These are phyloP conservation scores for Pluteus cervinus DNA, from an alignment of 768 basidiomycete genomes.

Conservation along the genomic window DNA sequence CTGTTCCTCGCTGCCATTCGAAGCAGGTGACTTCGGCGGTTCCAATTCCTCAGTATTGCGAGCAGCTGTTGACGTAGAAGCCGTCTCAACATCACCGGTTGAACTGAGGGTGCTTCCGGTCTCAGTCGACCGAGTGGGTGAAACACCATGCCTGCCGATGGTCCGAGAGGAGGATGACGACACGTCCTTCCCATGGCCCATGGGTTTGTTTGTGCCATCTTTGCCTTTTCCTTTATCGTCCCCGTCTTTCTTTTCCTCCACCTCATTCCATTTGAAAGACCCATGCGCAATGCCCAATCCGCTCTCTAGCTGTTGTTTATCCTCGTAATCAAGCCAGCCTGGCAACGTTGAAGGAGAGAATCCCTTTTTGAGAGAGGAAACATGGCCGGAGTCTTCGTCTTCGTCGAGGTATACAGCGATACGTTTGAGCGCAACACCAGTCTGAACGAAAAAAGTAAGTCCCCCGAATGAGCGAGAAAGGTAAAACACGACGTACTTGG, in stretches of 20 bases:
- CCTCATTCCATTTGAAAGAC: slow-evolving; percentile 58
- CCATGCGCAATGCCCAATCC: slow-evolving; percentile 56
- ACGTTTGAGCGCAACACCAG: slow-evolving; percentile 59
- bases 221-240: slow-evolving; percentile 10
- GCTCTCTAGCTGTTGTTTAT: slow-evolving; percentile 25
- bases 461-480: neutral
- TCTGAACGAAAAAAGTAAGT: slow-evolving; percentile 22
- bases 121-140: too few species aligned
- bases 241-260: slow-evolving; percentile 23
- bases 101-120: too few species aligned
- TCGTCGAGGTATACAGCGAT: slow-evolving; percentile 64
- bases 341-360: slow-evolving; percentile 20
- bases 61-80: slow-evolving; percentile 18
- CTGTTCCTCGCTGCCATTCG: slow-evolving; percentile 33
- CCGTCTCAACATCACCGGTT: slow-evolving; percentile 12
- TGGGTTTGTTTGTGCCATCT: too few species aligned
- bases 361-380: slow-evolving; percentile 54
- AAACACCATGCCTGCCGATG: too few species aligned
- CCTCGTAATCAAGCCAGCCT: too few species aligned
- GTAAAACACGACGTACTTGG: slow-evolving; percentile 31
- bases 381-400: slow-evolving; percentile 62
- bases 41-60: slow-evolving; percentile 16
- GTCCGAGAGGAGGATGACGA: too few species aligned
- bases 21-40: too few species aligned
- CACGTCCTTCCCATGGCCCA: neutral